phyloP scores from a whole-genome alignment of 192 early-diverging fungal species.

The Piromyces sp. region DNA sequence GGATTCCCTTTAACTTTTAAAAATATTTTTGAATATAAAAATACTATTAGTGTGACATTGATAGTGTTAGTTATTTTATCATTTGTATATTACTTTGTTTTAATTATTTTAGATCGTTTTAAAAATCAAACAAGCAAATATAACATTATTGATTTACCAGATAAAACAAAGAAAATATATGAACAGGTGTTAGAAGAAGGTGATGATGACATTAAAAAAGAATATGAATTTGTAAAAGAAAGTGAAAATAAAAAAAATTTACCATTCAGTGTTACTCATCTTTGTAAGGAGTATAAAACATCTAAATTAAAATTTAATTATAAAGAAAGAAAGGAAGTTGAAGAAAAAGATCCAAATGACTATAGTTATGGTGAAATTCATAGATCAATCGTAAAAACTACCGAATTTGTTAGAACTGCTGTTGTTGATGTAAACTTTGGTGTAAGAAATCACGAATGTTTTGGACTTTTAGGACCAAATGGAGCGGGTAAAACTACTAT shows the following conservation, averaged over 20 bases:
- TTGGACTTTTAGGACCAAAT: constrained; percentile 4
- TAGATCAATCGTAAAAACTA: too few species aligned
- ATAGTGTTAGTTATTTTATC: background rate
- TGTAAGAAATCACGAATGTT: background rate
- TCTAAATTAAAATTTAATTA: too few species aligned
- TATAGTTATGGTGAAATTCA: too few species aligned
- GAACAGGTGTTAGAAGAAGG: background rate
- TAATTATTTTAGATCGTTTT: background rate
- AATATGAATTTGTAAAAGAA: background rate
- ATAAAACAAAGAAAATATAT: background rate
- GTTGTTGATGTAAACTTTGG: background rate
- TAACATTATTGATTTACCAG: background rate
- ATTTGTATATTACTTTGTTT: background rate
- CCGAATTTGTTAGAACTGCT: too few species aligned
- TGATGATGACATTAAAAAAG: background rate
- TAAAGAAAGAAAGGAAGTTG: too few species aligned
- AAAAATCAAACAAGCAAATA: background rate
- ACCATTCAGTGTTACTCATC: background rate
- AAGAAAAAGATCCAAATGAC: too few species aligned
- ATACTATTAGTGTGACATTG: too few species aligned
- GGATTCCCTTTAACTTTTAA: too few species aligned
- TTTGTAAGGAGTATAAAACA: background rate
- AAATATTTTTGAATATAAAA: too few species aligned
- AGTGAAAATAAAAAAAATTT: background rate
- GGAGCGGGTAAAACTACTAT: constrained; percentile 5